phyloP scores from a whole-genome alignment of 306 rosid species.

The Aeschynomene evenia region DNA sequence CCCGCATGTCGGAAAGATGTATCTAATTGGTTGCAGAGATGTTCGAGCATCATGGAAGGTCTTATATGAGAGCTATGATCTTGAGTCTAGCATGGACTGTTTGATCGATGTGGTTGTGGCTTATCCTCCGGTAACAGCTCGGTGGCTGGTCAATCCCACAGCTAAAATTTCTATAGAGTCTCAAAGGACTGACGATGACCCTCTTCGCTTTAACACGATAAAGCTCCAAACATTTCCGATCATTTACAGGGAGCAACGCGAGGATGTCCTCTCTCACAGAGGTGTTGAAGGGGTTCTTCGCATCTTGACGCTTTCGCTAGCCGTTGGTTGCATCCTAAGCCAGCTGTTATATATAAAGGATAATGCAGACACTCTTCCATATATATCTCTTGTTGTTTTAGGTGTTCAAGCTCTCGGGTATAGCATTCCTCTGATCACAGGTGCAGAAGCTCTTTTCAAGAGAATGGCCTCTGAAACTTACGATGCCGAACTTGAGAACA shows the following conservation, averaged over 20 bases:
- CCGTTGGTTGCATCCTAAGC: slow-evolving; percentile 66
- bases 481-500: slow-evolving; percentile 46
- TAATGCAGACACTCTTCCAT: slow-evolving; percentile 65
- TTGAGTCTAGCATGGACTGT: slow-evolving; percentile 86
- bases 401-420: slow-evolving; percentile 87
- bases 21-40: slow-evolving; percentile 86
- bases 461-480: slow-evolving; percentile 51
- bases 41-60: slow-evolving; percentile 77
- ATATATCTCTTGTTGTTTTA: slow-evolving; percentile 68
- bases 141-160: slow-evolving; percentile 74
- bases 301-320: slow-evolving; percentile 78
- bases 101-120: slow-evolving; percentile 67
- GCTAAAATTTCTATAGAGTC: slow-evolving; percentile 68
- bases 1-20: slow-evolving; percentile 78
- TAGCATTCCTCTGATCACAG: slow-evolving; percentile 79
- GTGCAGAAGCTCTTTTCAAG: slow-evolving; percentile 81
- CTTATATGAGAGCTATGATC: slow-evolving; percentile 63
- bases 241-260: slow-evolving; percentile 71
- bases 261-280: slow-evolving; percentile 73
- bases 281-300: slow-evolving; percentile 75
- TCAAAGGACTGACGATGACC: slow-evolving; percentile 67
- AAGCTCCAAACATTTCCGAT: slow-evolving; percentile 66
- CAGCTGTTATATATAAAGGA: slow-evolving; percentile 64
- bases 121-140: slow-evolving; percentile 81
- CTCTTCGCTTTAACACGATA: slow-evolving; percentile 54